Evolutionary conservation across 352 stramenopile genomes (phyloP).

Genomic region (Phytopythium aichiense): DNA sequence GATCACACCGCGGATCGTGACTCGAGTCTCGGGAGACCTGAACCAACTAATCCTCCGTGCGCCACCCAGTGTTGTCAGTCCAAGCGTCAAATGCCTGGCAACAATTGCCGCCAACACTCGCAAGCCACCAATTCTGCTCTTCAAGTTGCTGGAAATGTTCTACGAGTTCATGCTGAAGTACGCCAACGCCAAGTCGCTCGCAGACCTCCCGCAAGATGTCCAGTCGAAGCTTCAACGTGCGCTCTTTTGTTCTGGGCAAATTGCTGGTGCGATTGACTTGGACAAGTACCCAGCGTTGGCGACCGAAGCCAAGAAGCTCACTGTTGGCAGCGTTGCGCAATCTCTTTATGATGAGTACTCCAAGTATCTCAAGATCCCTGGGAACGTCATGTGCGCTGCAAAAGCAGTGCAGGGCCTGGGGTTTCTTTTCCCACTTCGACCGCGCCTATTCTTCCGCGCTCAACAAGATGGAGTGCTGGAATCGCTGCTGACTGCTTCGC

Average conservation of each 20-base stretch:
- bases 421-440: constrained; percentile 67
- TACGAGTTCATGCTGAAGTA: constrained; percentile 57
- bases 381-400: constrained; percentile 41
- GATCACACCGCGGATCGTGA: constrained; percentile 40
- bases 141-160: constrained; percentile 67
- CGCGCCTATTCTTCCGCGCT: constrained; percentile 60
- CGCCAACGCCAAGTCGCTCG: constrained; percentile 25
- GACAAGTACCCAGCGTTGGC: constrained; percentile 32
- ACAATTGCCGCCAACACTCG: constrained; percentile 41
- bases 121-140: constrained; percentile 38
- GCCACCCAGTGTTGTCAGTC: constrained; percentile 79
- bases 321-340: constrained; percentile 48
- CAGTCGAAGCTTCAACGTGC: constrained; percentile 65
- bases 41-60: constrained; percentile 55
- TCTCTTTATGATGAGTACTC: constrained; percentile 60
- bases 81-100: constrained; percentile 71
- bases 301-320: constrained; percentile 26
- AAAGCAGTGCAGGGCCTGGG: constrained; percentile 84
- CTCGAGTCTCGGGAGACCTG: constrained; percentile 53
- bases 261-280: constrained; percentile 65
- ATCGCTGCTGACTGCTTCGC: constrained; percentile 31
- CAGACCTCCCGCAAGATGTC: constrained; percentile 27
- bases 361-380: constrained; percentile 36
- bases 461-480: constrained; percentile 68
- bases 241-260: constrained; percentile 65